Evolutionary conservation across 306 rosid genomes (phyloP).

Genomic region (Corylus americana): DNA sequence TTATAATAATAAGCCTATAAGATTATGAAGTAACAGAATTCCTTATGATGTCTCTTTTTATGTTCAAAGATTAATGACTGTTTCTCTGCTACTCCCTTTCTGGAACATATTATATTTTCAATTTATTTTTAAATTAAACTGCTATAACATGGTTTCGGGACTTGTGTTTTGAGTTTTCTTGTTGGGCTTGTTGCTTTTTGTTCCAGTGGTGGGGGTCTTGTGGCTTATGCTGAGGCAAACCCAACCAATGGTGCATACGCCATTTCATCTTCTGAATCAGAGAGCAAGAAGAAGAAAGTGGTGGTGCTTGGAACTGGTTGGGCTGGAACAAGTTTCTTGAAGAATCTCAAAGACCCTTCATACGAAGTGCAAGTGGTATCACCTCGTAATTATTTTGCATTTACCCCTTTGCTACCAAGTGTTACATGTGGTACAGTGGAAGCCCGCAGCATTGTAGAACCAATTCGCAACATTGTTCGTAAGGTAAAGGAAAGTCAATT

Average conservation of each 20-base stretch:
- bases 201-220: conserved; percentile 79
- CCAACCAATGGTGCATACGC: conserved; percentile 19
- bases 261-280: conserved; percentile 38
- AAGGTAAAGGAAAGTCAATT: conserved; percentile 47
- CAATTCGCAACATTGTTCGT: conserved; percentile 70
- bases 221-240: conserved; percentile 66
- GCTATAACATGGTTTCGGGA: neutral
- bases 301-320: conserved; percentile 98
- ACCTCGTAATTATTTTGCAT: conserved; percentile 91
- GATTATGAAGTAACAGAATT: neutral
- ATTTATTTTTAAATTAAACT: neutral
- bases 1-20: neutral
- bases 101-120: neutral
- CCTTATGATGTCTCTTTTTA: neutral
- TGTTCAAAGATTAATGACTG: neutral
- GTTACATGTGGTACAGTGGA: conserved; percentile 94
- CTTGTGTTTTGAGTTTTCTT: neutral
- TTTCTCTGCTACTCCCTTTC: neutral
- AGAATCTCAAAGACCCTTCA: conserved; percentile 58
- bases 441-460: conserved; percentile 93
- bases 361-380: conserved; percentile 87
- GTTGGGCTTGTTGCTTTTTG: conserved; percentile 6
- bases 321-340: conserved; percentile 92
- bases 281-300: conserved; percentile 64
- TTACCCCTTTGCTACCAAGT: conserved; percentile 93